Evolutionary conservation across 805 yeast genomes (phyloP), one percentile per base, ranked within the genome.

Genomic region (Saccharomycodes ludwigii): DNA sequence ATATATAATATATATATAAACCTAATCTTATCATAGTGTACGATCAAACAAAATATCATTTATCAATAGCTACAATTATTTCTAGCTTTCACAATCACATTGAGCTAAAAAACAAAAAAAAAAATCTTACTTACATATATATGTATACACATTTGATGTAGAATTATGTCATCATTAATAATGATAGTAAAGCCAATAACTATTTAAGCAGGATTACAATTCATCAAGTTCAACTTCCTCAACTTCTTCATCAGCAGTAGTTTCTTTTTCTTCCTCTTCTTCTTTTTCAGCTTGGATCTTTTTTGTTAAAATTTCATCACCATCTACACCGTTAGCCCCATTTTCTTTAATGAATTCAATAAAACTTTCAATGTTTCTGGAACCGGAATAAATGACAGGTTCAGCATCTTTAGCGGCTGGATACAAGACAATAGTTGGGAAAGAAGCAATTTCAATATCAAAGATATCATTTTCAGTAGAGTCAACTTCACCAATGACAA

Each of bases 371-470:
- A 83, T 59, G 30, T 76, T 76, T 68, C 97, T 83, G 30, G 68
- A 63, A 39, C 84, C 81, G 35, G 66, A 61, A 62, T 65, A 86
- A 24, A 64, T 59, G 38, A 85, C 56, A 37, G 88, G 85, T 38
- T 67, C 64, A 29, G 68, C 59, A 55, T 75, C 71, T 51, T 73
- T 71, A 40, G 81, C 80, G 41, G 95, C 97, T 49, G 95, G 95
- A 68, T 76, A 91, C 36, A 88, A 68, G 52, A 79, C 69, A 46
- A 91, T 63, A 35, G 96, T 88, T 61, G 98, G 98, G 69, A 82
- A 91, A 35, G 96, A 95, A 41, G 70, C 63, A 45, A 91, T 76
- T 29, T 73, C 76, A 43, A 81, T 79, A 36, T 73, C 77, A 18
- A 44, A 35, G 39, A 88, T 83, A 56, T 91, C 98, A 56, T 91